Evolutionary conservation across 1,284 basidiomycete genomes (phyloP), one percentile per base, ranked within the genome.

Genomic region (Phellinidium pouzarii): DNA sequence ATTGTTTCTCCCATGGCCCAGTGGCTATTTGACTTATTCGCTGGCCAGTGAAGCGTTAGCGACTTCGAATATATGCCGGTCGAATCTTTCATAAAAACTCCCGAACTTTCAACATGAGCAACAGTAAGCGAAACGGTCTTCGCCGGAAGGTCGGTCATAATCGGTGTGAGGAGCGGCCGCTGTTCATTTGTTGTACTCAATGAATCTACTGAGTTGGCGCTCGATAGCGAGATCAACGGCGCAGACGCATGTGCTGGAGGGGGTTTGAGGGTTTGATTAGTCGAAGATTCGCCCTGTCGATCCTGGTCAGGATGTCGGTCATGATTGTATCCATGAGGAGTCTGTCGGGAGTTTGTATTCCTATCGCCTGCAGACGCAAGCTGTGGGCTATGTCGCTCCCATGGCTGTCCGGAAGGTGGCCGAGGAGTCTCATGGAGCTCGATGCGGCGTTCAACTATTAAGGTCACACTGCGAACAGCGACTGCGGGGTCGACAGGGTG

Each of bases 1-100:
- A 87, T 76, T 19, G 83, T 84, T 68, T 89, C 86, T 14, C 87
- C 87, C 54, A 86, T 75, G 7, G 84, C 77, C 87, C 87, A 90
- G 23, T 83, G 77, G 59, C 75, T 78, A 53, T 75, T 75, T 6
- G 83, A 79, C 61, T 82, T 85, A 48, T 75, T 66, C 40, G 78
- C 74, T 5, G 87, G 87, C 81, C 87, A 87, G 59, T 83, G 82
- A 36, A 87, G 66, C 6, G 81, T 79, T 41, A 88, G 65, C 2
- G 76, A 82, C 64, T 82, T 80, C 45, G 67, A 73, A 77, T 78
- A 86, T 7, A 79, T 65, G 40, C 82, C 82, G 46, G 72, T 65
- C 2, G 68, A 63, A 59, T 84, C 78, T 48, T 69, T 73, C 41
- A 71, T 61, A 61, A 86, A 84, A 31, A 70, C 68, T 23, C 77